phyloP scores from a whole-genome alignment of 2,329 filamentous ascomycete species.

The Colletotrichum paranaense region DNA sequence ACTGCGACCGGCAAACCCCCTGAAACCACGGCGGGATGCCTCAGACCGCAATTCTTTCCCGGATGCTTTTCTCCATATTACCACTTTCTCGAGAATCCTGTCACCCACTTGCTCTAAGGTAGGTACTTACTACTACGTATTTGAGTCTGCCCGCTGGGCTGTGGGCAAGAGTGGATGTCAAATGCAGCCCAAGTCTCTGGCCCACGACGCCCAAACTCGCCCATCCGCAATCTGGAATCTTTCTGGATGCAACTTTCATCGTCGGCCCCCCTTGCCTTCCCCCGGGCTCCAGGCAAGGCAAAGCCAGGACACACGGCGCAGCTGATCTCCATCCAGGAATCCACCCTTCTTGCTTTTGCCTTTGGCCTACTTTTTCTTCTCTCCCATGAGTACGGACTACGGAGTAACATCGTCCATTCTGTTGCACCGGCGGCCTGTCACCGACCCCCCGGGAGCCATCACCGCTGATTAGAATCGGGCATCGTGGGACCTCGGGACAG shows the following conservation, averaged over 20 bases:
- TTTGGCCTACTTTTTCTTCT: not conserved
- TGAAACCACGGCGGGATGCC: slow-evolving; percentile 24
- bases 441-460: slow-evolving; percentile 25
- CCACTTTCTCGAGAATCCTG: not conserved
- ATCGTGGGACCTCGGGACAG: slow-evolving; percentile 13
- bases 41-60: slow-evolving; percentile 35
- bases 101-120: too few species aligned
- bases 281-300: slow-evolving; percentile 18
- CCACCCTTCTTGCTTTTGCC: slow-evolving; percentile 18
- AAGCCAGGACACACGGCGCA: slow-evolving; percentile 27
- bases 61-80: slow-evolving; percentile 28
- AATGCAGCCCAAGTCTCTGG: not conserved
- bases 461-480: slow-evolving; percentile 29
- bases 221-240: slow-evolving; percentile 28
- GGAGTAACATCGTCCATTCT: not conserved
- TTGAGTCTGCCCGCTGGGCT: not conserved
- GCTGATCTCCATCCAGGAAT: slow-evolving; percentile 19
- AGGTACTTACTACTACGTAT: too few species aligned
- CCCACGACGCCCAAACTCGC: slow-evolving; percentile 2
- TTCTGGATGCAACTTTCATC: slow-evolving; percentile 29
- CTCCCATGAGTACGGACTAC: not conserved
- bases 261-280: slow-evolving; percentile 1
- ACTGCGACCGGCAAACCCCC: slow-evolving; percentile 25
- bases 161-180: slow-evolving; percentile 3
- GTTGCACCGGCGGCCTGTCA: slow-evolving; percentile 26